Evolutionary conservation across 169 alveolate genomes (phyloP).

Genomic region (Perkinsus olseni): DNA sequence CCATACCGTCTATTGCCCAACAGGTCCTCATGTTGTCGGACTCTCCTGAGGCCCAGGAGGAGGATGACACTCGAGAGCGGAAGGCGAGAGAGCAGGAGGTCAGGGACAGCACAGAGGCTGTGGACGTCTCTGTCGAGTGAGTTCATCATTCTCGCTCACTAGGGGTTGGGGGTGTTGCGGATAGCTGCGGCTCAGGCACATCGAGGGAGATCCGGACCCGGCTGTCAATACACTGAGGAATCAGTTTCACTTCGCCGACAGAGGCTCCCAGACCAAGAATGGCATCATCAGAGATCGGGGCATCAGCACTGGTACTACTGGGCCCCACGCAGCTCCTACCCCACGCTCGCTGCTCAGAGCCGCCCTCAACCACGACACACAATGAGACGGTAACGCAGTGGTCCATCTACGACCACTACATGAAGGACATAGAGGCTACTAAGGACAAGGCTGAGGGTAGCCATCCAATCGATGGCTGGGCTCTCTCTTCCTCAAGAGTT

Average conservation of each 20-base stretch:
- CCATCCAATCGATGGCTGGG: too few species aligned
- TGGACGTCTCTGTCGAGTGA: slow-evolving; percentile 19
- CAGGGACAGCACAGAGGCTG: slow-evolving; percentile 32
- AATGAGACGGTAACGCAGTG: slow-evolving; percentile 62
- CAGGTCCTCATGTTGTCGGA: slow-evolving; percentile 37
- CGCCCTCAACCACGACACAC: neutral
- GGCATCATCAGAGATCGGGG: slow-evolving; percentile 48
- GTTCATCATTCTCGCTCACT: neutral
- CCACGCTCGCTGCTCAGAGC: neutral
- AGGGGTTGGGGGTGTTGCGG: too few species aligned
- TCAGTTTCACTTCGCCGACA: slow-evolving; percentile 76
- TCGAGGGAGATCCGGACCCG: slow-evolving; percentile 57
- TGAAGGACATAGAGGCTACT: slow-evolving; percentile 61
- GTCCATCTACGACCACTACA: slow-evolving; percentile 78
- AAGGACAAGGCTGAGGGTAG: slow-evolving; percentile 12
- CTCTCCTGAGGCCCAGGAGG: slow-evolving; percentile 59
- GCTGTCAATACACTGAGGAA: slow-evolving; percentile 62
- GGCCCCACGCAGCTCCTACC: neutral
- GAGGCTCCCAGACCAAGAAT: slow-evolving; percentile 73
- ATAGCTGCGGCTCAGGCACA: slow-evolving; percentile 17
- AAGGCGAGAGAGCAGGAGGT: slow-evolving; percentile 42
- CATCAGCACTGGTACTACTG: neutral
- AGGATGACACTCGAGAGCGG: slow-evolving; percentile 54
- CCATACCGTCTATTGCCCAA: slow-evolving; percentile 12
- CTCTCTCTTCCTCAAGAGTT: too few species aligned